Conservation (phyloP, 2,329 filamentous ascomycete species). For the Tolypocladium guangdongense region DNA sequence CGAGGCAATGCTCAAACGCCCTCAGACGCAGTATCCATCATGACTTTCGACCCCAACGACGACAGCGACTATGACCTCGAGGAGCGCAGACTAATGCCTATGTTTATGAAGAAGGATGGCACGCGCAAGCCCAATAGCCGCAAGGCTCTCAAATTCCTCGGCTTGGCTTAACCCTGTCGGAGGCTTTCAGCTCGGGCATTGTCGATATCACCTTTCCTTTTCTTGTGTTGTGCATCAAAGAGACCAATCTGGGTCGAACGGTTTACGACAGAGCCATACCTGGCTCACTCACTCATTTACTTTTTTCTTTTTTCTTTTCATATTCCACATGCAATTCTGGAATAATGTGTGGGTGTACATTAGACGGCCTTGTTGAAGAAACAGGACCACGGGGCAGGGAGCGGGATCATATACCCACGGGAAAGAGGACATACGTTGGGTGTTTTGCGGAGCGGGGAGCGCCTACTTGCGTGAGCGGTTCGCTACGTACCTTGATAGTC, state of each 20-base stretch:
- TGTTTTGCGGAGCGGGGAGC: background rate
- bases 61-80: conserved; percentile 35
- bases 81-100: conserved; percentile 41
- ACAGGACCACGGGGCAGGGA: too few species aligned
- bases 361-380: background rate
- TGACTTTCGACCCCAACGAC: conserved; percentile 23
- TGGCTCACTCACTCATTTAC: background rate
- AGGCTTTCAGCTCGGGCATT: background rate
- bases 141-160: conserved; percentile 44
- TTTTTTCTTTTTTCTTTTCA: background rate
- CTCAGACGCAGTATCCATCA: conserved; percentile 19
- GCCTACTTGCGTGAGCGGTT: background rate
- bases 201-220: background rate
- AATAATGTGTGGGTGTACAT: background rate
- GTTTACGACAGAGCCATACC: conserved; percentile 2
- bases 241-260: background rate
- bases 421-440: background rate
- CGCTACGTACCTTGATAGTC: background rate
- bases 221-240: background rate
- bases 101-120: conserved; percentile 27
- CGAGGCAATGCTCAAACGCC: conserved; percentile 8
- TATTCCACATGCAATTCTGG: background rate
- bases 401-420: background rate
- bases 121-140: conserved; percentile 30
- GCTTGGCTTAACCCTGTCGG: conserved; percentile 24